Evolutionary conservation across 768 basidiomycete genomes (phyloP).

Genomic region (Kwoniella europaea): DNA sequence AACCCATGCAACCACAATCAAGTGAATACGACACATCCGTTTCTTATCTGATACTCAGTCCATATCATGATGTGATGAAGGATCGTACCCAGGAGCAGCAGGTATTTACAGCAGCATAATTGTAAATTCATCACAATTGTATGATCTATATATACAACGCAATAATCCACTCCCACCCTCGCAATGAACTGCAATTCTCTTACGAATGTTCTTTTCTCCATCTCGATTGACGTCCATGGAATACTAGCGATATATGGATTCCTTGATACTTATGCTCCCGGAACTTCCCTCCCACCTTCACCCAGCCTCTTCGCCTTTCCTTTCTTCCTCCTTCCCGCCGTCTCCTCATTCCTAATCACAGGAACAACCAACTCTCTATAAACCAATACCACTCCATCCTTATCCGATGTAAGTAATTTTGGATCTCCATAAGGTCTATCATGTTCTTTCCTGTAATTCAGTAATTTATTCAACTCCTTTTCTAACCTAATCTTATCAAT

Average conservation of each 20-base stretch:
- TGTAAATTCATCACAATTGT: too few relatives aligned
- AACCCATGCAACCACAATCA: background rate
- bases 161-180: too few relatives aligned
- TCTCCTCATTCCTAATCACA: constrained; percentile 33
- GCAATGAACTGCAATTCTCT: too few relatives aligned
- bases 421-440: constrained; percentile 50
- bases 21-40: too few relatives aligned
- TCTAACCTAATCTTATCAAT: constrained; percentile 30
- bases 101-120: too few relatives aligned
- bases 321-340: constrained; percentile 41
- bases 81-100: too few relatives aligned
- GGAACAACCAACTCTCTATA: constrained; percentile 43
- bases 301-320: constrained; percentile 35
- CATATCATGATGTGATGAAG: too few relatives aligned
- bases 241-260: too few relatives aligned
- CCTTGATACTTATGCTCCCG: constrained; percentile 29
- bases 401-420: constrained; percentile 23
- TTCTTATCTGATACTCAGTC: too few relatives aligned
- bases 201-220: too few relatives aligned
- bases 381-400: constrained; percentile 25
- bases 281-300: constrained; percentile 40
- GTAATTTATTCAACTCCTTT: constrained; percentile 44
- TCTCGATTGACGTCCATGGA: too few relatives aligned
- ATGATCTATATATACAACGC: too few relatives aligned
- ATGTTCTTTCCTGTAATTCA: constrained; percentile 41